Conservation (phyloP, 2,329 filamentous ascomycete species). For the Penicillium sp. region DNA sequence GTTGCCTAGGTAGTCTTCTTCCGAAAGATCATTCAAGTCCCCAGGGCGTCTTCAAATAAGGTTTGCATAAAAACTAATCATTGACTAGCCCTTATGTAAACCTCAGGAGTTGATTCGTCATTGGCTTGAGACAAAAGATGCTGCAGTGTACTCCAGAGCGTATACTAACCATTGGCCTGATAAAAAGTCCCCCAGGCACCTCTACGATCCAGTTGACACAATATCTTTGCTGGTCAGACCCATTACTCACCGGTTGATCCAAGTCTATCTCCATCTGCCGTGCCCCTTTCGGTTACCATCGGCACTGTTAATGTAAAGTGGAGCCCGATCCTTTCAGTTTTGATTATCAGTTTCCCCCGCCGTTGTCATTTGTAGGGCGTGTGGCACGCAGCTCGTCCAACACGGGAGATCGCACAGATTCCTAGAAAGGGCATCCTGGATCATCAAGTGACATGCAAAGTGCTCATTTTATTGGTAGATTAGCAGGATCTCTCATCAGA, state of each 20-base stretch:
- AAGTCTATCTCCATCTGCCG: background rate
- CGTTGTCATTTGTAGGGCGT: constrained; percentile 6
- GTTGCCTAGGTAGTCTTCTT: too few relatives aligned
- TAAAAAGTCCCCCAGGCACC: too few relatives aligned
- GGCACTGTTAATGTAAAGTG: constrained; percentile 15
- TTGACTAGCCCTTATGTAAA: too few relatives aligned
- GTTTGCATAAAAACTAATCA: too few relatives aligned
- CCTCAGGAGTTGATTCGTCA: too few relatives aligned
- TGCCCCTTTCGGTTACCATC: constrained; percentile 17
- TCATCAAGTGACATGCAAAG: background rate
- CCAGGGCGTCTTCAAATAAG: too few relatives aligned
- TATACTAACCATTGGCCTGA: too few relatives aligned
- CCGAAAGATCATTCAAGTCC: too few relatives aligned
- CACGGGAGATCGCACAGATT: background rate
- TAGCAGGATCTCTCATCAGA: background rate
- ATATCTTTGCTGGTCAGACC: too few relatives aligned
- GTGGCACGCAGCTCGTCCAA: background rate
- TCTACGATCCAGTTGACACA: too few relatives aligned
- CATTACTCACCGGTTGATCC: background rate
- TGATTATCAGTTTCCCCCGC: constrained; percentile 10
- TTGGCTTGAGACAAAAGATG: too few relatives aligned
- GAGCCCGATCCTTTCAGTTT: constrained; percentile 10
- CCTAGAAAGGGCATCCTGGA: background rate
- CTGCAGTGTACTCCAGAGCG: too few relatives aligned
- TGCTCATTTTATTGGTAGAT: background rate